These are phyloP conservation scores for Chamaecyparis obtusa DNA, from an alignment of 75 land plant species.

Conservation along the genomic window DNA sequence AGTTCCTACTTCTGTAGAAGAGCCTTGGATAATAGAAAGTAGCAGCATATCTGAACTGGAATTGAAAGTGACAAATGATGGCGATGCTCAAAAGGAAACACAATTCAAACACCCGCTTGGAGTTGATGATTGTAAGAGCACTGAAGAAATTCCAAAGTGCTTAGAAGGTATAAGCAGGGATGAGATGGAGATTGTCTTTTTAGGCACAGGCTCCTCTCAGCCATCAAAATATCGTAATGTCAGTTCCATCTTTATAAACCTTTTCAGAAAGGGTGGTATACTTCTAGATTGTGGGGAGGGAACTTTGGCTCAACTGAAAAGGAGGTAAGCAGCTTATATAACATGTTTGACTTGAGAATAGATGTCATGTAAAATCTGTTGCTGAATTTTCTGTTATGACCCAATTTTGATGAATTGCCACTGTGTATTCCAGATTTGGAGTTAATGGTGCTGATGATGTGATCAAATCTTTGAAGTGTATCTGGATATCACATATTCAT, in stretches of 20 bases:
- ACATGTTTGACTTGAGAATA: background rate
- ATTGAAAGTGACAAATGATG: background rate
- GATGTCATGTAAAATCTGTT: background rate
- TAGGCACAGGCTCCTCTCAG: conserved; percentile 97
- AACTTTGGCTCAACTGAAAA: conserved; percentile 86
- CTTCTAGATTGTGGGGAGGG: conserved; percentile 99
- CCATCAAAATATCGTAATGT: conserved; percentile 98
- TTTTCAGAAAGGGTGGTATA: conserved; percentile 81
- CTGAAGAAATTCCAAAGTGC: conserved; percentile 45
- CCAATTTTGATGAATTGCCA: background rate
- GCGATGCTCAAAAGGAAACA: background rate
- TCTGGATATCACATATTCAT: conserved; percentile 99
- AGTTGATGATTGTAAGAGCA: background rate
- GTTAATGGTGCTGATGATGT: conserved; percentile 76
- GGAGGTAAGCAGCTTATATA: conserved; percentile 61
- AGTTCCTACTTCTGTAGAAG: conserved; percentile 27
- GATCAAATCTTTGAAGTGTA: conserved; percentile 57
- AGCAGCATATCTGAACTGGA: background rate
- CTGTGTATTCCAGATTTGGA: conserved; percentile 63
- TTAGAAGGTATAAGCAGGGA: conserved; percentile 71
- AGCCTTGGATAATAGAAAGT: conserved; percentile 42
- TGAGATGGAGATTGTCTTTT: conserved; percentile 90
- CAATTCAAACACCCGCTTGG: conserved; percentile 13
- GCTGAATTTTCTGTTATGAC: background rate
- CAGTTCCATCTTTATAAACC: conserved; percentile 84